Evolutionary conservation across 306 rosid genomes (phyloP).

Genomic region (Casuarina equisetifolia): DNA sequence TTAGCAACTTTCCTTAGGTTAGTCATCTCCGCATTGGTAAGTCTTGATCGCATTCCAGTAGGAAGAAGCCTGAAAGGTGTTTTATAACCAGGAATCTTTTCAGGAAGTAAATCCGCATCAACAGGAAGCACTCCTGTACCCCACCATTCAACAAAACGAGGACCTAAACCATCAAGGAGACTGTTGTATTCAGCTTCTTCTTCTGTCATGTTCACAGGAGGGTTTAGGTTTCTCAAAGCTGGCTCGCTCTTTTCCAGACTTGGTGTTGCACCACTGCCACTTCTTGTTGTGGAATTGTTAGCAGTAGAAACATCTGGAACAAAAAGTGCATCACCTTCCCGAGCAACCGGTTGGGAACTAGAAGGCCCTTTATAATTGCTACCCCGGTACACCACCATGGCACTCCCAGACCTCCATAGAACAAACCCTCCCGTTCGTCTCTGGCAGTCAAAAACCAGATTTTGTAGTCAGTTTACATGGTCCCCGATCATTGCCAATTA

Average conservation of each 20-base stretch:
- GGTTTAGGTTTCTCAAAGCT: constrained; percentile 29
- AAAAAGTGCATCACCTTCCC: constrained; percentile 52
- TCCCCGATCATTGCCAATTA: not conserved
- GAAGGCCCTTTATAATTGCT: constrained; percentile 64
- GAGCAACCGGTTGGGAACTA: constrained; percentile 36
- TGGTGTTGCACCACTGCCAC: constrained; percentile 33
- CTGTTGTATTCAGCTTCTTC: constrained; percentile 75
- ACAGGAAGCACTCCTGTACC: constrained; percentile 92
- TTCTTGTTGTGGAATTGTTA: constrained; percentile 30
- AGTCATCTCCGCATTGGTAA: constrained; percentile 80
- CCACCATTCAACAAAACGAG: constrained; percentile 97
- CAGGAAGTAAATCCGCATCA: constrained; percentile 90
- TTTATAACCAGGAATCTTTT: constrained; percentile 72
- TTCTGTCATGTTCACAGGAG: constrained; percentile 46
- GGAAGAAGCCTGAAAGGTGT: constrained; percentile 95
- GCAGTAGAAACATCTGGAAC: constrained; percentile 69
- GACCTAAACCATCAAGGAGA: constrained; percentile 80
- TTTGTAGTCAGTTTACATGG: constrained; percentile 42
- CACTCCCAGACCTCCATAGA: constrained; percentile 86
- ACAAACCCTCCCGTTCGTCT: constrained; percentile 87
- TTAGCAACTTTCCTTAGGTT: constrained; percentile 75
- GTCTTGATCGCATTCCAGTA: constrained; percentile 66
- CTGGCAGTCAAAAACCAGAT: constrained; percentile 55
- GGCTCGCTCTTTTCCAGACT: constrained; percentile 37
- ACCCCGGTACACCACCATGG: constrained; percentile 92